Base-by-base conservation (phyloP, 2,329 filamentous ascomycete genomes). In the Furcasterigmium furcatum region DNA sequence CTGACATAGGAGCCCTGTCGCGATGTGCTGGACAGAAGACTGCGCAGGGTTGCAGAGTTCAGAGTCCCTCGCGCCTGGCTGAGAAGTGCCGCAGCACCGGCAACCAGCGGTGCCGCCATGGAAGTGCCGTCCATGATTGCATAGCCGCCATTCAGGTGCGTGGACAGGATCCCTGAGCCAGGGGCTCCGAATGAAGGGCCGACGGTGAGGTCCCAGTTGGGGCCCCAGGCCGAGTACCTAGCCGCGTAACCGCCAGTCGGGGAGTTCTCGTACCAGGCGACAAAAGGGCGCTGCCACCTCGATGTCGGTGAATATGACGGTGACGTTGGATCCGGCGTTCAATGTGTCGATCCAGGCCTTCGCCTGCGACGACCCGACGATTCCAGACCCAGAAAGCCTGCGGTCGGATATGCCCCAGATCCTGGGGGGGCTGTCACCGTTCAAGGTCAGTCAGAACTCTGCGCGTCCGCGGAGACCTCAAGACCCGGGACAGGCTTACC, bases 111-210 rank as follows among this genome's bases (percentile, higher is more conserved):
- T 7, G 36, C 22, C 7, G 36, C 36, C 36, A 38, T 38, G 36
- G 36, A 38, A 6, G 36, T 38, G 19, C 36, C 36, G 29, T 67
- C n/a, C n/a, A 79, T 24, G 72, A 60, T n/a, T n/a, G n/a, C n/a
- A n/a, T n/a, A 2, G 80, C 70, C 19, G 68, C 71, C 21, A 64
- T n/a, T n/a, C n/a, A n/a, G 57, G 51, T 68, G 84, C 0, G 79
- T 83, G 8, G 79, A 81, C 22, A 84, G 60, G 39, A 84, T 82
- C 42, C 70, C 68, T 39, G 77, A 77, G 29, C 80, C 79, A 3
- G 78, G 74, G 2, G 76, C 67, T n/a, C 71, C 73, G 35, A 81
- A 60, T 52, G 80, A 71, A 1, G 79, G 79, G 59, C 80, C 80
- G 41, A 76, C 60, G 39, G 76, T 71, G 51, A 79, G 66, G 54